Conservation (phyloP, 202 grass and related monocot genomes). For the Dendrocalamus latiflorus region DNA sequence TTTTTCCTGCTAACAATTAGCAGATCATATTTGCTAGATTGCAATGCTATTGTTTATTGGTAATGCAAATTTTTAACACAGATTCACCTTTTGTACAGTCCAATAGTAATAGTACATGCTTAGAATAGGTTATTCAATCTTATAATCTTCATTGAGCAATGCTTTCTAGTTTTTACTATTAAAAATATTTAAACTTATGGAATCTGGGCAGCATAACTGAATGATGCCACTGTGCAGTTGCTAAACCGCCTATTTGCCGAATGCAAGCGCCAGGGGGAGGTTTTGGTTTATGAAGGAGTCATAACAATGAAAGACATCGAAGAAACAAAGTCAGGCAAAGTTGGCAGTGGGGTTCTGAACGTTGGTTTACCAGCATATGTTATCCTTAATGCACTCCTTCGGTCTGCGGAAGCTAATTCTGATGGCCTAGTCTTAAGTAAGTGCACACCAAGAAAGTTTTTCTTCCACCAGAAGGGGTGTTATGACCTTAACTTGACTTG, state of each 20-base stretch:
- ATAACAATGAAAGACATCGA: constrained; percentile 76
- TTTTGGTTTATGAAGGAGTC: constrained; percentile 58
- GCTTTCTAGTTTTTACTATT: not conserved
- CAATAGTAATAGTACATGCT: not conserved
- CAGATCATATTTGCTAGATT: not conserved
- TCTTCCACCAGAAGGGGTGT: not conserved
- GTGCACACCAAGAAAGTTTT: constrained; percentile 6
- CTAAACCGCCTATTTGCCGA: constrained; percentile 72
- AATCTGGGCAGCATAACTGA: constrained; percentile 14
- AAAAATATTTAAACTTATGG: not conserved
- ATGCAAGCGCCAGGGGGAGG: constrained; percentile 64
- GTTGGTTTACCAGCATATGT: constrained; percentile 88
- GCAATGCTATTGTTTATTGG: not conserved
- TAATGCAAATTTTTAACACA: not conserved
- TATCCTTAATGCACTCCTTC: constrained; percentile 76
- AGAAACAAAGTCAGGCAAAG: constrained; percentile 76
- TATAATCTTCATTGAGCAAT: constrained; percentile 1
- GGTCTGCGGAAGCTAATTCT: constrained; percentile 60
- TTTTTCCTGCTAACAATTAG: constrained; percentile 13
- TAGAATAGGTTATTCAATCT: not conserved
- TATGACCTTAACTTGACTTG: not conserved
- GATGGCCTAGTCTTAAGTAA: constrained; percentile 71
- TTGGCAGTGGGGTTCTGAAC: constrained; percentile 60
- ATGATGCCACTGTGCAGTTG: constrained; percentile 50
- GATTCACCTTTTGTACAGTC: not conserved